These are phyloP conservation scores for Ceratobasidium sp. DNA, from an alignment of 1,284 basidiomycete species.

Conservation along the genomic window DNA sequence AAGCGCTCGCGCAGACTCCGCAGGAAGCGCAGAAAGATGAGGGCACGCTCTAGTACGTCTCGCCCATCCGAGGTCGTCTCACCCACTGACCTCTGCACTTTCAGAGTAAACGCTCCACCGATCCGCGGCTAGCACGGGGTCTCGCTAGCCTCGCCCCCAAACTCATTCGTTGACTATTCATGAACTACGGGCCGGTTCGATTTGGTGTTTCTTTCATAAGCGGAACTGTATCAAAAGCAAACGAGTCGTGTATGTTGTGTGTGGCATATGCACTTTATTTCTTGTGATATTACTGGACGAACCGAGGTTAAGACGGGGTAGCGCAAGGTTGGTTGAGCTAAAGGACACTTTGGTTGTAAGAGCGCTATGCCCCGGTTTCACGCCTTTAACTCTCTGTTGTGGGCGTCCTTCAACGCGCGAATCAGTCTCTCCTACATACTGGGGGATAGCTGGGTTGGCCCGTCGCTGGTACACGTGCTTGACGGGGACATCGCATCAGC, in stretches of 20 bases:
- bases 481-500: not conserved
- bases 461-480: constrained; percentile 69
- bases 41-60: constrained; percentile 82
- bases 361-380: not conserved
- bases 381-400: constrained; percentile 47
- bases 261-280: constrained; percentile 39
- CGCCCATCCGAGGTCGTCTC: not conserved
- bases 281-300: not conserved
- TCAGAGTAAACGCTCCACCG: constrained; percentile 52
- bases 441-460: constrained; percentile 66
- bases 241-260: constrained; percentile 40
- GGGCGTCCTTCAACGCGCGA: constrained; percentile 50
- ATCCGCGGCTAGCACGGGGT: constrained; percentile 26
- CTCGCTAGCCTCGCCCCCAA: constrained; percentile 29
- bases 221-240: constrained; percentile 42
- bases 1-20: constrained; percentile 86
- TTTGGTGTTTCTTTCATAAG: constrained; percentile 16
- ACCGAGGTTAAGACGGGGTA: too few species aligned
- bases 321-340: not conserved
- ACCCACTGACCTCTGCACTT: constrained; percentile 13
- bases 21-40: constrained; percentile 90
- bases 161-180: constrained; percentile 29
- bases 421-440: constrained; percentile 62
- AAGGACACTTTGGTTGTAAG: constrained; percentile 2
- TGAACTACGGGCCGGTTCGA: constrained; percentile 39